Evolutionary conservation across 1,139 yeast genomes (phyloP).

Genomic region (Nadsonia commutata): DNA sequence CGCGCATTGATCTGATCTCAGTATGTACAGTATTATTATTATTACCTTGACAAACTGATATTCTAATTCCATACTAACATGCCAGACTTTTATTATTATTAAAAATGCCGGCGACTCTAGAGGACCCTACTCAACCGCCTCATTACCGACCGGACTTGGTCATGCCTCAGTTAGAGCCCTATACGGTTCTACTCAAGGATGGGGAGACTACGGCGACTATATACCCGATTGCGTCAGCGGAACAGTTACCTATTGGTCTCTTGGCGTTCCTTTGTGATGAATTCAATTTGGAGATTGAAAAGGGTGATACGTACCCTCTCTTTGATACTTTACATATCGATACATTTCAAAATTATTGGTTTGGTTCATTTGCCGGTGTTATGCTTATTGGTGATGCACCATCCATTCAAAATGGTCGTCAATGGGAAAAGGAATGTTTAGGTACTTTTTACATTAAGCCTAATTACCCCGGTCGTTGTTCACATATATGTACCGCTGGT

Average conservation of each 20-base stretch:
- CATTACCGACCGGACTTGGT: constrained; percentile 28
- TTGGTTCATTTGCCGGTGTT: constrained; percentile 63
- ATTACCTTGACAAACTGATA: too few relatives aligned
- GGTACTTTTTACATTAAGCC: constrained; percentile 79
- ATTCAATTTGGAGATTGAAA: constrained; percentile 79
- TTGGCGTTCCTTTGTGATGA: constrained; percentile 77
- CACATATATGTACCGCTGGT: constrained; percentile 86
- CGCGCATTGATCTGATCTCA: too few relatives aligned
- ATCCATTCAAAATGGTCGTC: constrained; percentile 28
- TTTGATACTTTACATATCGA: constrained; percentile 62
- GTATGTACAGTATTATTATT: too few relatives aligned
- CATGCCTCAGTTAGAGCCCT: constrained; percentile 21
- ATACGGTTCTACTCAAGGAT: constrained; percentile 68
- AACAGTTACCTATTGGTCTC: constrained; percentile 58
- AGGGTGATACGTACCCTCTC: constrained; percentile 80
- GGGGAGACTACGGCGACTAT: constrained; percentile 87
- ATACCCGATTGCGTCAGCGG: constrained; percentile 60
- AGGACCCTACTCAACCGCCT: constrained; percentile 30
- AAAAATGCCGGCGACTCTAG: constrained; percentile 26
- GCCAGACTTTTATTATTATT: too few relatives aligned
- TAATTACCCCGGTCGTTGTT: constrained; percentile 81
- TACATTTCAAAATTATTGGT: constrained; percentile 74
- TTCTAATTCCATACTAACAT: too few relatives aligned
- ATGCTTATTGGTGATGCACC: constrained; percentile 52
- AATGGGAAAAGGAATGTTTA: constrained; percentile 83